Conservation (phyloP, 768 basidiomycete species). For the Boletus huronensis region DNA sequence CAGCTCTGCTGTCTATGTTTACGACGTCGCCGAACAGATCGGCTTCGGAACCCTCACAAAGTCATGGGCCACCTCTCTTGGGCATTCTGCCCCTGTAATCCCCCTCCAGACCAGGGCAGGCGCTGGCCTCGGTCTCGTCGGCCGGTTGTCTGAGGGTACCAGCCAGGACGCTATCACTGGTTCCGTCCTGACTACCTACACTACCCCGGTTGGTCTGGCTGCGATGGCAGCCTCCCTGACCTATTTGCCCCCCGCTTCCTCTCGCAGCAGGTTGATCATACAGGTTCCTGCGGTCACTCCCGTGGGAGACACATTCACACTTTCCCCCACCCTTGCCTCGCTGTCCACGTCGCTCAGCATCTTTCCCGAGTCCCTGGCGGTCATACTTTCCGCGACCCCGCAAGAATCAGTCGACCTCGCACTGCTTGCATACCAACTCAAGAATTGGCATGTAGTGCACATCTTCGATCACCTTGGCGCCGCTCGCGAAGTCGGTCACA, state of each 20-base stretch:
- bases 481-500: conserved; percentile 69
- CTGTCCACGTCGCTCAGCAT: conserved; percentile 57
- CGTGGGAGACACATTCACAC: conserved; percentile 58
- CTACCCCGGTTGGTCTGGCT: conserved; percentile 78
- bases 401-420: conserved; percentile 81
- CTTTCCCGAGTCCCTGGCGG: conserved; percentile 61
- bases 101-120: conserved; percentile 80
- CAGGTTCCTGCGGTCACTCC: conserved; percentile 78
- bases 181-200: conserved; percentile 71
- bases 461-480: conserved; percentile 86
- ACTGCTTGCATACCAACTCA: conserved; percentile 66
- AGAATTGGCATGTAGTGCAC: conserved; percentile 72
- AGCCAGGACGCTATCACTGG: conserved; percentile 61
- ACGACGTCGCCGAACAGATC: conserved; percentile 80
- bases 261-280: conserved; percentile 68
- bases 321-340: conserved; percentile 75
- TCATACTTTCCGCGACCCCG: conserved; percentile 81
- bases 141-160: conserved; percentile 76
- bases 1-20: conserved; percentile 72
- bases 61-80: conserved; percentile 49
- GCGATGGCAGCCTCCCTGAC: conserved; percentile 78
- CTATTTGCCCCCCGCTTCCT: conserved; percentile 61
- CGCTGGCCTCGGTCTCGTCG: conserved; percentile 76
- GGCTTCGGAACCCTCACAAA: conserved; percentile 76
- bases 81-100: conserved; percentile 52